Evolutionary conservation across 179 eudicot species (phyloP).

Genomic region (Drosera spatulata): DNA sequence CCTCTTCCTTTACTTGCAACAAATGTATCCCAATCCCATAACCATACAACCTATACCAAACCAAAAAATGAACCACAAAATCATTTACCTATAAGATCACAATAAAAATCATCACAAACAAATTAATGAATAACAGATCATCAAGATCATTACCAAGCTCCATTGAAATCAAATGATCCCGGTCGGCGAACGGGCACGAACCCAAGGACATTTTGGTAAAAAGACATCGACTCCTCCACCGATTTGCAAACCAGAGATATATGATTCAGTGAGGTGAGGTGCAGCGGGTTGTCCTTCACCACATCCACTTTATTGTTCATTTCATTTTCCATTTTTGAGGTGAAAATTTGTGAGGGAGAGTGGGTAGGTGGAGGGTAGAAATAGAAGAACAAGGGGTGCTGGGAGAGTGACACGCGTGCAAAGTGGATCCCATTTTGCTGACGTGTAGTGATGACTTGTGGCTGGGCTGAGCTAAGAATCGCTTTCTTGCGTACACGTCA

Average conservation of each 20-base stretch:
- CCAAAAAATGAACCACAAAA: not conserved
- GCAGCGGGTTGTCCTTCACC: slow-evolving; percentile 39
- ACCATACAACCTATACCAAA: slow-evolving; percentile 46
- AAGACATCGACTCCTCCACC: slow-evolving; percentile 53
- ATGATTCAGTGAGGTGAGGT: slow-evolving; percentile 56
- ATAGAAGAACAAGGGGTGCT: too few relatives aligned
- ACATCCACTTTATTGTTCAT: slow-evolving; percentile 41
- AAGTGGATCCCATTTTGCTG: too few relatives aligned
- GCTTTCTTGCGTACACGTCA: too few relatives aligned
- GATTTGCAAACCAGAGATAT: slow-evolving; percentile 61
- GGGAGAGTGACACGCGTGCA: too few relatives aligned
- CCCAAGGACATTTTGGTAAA: slow-evolving; percentile 69
- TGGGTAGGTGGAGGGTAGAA: too few relatives aligned
- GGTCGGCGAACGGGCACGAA: slow-evolving; percentile 61
- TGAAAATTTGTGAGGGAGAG: too few relatives aligned
- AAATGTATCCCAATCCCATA: slow-evolving; percentile 80
- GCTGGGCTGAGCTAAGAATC: too few relatives aligned
- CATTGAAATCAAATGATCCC: slow-evolving; percentile 53
- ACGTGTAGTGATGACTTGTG: too few relatives aligned
- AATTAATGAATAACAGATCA: not conserved
- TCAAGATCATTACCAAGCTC: slow-evolving; percentile 71
- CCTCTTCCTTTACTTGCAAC: slow-evolving; percentile 40
- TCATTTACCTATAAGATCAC: not conserved
- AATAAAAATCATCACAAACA: not conserved
- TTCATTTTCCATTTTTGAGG: too few relatives aligned